A percentile compares a stretch with the other conserved stretches of the same genome.
These are phyloP conservation scores for Penicillium cinerascens DNA, from an alignment of 495 filamentous ascomycete genomes.

Conservation along the genomic window DNA sequence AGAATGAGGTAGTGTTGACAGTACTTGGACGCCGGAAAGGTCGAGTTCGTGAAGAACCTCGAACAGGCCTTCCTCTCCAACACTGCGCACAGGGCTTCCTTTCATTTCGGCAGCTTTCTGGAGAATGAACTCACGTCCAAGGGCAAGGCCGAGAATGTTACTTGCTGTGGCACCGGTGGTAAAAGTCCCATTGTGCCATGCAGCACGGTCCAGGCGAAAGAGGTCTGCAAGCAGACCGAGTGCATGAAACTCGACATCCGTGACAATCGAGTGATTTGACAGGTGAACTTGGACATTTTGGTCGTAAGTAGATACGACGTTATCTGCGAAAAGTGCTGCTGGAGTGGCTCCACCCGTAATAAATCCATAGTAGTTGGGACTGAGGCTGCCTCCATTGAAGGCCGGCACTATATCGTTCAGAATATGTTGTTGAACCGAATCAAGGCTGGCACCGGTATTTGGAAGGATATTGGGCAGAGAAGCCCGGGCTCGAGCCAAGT, in stretches of 20 bases:
- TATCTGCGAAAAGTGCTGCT: constrained; percentile 80
- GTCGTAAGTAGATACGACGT: constrained; percentile 71
- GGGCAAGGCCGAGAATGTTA: constrained; percentile 79
- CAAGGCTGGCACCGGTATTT: constrained; percentile 42
- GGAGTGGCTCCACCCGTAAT: constrained; percentile 80
- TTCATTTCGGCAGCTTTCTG: constrained; percentile 34
- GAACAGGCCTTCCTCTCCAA: constrained; percentile 67
- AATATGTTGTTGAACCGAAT: constrained; percentile 48
- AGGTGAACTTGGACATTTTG: constrained; percentile 88
- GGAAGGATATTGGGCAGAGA: constrained; percentile 41
- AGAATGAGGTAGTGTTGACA: constrained; percentile 80
- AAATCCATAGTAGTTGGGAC: constrained; percentile 79
- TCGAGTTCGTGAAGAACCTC: constrained; percentile 60
- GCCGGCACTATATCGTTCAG: constrained; percentile 60
- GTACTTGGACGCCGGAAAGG: constrained; percentile 64
- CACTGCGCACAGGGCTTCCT: constrained; percentile 41
- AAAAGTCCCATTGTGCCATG: constrained; percentile 60
- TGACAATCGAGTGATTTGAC: constrained; percentile 66
- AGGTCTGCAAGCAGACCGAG: constrained; percentile 67
- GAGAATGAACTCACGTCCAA: constrained; percentile 67
- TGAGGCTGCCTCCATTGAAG: constrained; percentile 59
- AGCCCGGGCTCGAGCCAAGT: constrained; percentile 31
- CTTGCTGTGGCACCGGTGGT: constrained; percentile 87
- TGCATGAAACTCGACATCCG: constrained; percentile 69
- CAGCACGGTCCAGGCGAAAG: constrained; percentile 53